Percentiles rank a stretch among this genome's conserved stretches.
These are phyloP conservation scores for Aspergillus steynii DNA, from an alignment of 495 filamentous ascomycete genomes.

Conservation along the genomic window DNA sequence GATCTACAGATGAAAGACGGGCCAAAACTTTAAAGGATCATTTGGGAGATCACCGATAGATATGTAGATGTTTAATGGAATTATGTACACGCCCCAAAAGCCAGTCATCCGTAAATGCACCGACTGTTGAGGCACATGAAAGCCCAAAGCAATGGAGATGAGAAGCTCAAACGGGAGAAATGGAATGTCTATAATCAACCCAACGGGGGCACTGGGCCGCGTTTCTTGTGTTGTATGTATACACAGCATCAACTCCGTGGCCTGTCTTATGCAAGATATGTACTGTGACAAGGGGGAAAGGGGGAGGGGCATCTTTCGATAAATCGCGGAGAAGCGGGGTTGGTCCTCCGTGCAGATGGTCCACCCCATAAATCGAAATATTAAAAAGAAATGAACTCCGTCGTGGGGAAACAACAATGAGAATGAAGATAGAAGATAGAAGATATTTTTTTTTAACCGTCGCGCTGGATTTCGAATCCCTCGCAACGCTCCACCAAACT, in stretches of 20 bases:
- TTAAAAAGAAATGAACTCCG: neutral
- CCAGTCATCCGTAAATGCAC: neutral
- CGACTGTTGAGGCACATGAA: neutral
- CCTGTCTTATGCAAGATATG: constrained; percentile 17
- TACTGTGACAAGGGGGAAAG: constrained; percentile 12
- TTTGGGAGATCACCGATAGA: no score
- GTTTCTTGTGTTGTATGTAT: constrained; percentile 14
- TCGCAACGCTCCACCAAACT: constrained; percentile 75
- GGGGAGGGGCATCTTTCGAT: neutral
- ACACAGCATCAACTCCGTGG: constrained; percentile 19
- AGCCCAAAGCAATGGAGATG: neutral
- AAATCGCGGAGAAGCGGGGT: neutral
- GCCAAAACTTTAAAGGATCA: no score
- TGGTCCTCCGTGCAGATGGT: neutral
- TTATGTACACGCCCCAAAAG: neutral
- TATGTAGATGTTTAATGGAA: no score
- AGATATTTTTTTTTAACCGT: neutral
- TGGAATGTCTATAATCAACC: neutral
- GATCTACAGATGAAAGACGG: neutral
- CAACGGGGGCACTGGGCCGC: constrained; percentile 1
- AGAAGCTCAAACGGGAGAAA: neutral
- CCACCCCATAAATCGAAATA: neutral
- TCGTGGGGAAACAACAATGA: neutral
- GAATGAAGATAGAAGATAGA: neutral
- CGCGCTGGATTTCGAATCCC: constrained; percentile 54